Base-by-base conservation (phyloP, 2,329 filamentous ascomycete species). In the Aureobasidium sp. region DNA sequence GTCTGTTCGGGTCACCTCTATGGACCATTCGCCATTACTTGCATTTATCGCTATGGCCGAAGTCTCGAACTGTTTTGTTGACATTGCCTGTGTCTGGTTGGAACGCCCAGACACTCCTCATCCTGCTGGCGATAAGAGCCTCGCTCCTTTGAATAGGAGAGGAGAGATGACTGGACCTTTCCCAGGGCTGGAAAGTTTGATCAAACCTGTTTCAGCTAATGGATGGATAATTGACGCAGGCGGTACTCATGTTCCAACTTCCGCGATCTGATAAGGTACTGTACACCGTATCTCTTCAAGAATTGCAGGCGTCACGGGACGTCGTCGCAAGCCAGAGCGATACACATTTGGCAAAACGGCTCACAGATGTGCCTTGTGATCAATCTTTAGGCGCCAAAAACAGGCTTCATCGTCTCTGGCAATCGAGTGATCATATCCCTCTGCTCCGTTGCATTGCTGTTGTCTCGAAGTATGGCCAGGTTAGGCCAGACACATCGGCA, bases 401-500 rank as follows among this genome's bases (percentile, higher is more conserved):
- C 27, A 32, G 9, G 52, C 34, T 46, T 17, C 26, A 26, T 27
- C 44, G 41, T 26, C 26, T n/a, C 29, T 56, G 39, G 39, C 17
- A 44, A 56, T 56, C 52, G 52, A 56, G 52, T 29, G 52, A 56
- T 56, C 26, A 39, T 34, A 15, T 44, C 39, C 39, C 26, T 52
- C 15, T 42, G 27, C 51, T 37, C 12, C 12, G 3, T 15, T 36
- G 17, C 13, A 36, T 55, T 56, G 41, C 26, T 47, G 36, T 48
- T 58, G 55, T 58, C 55, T 58, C 55, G 55, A 48, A 44, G 55
- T 32, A 58, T 42, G 55, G 55, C 55, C 32, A 48, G 53, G 8
- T 34, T 20, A 48, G 42, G 42, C 55, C 41, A 58, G 55, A 56
- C 52, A 46, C 52, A 20, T 36, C 36, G 37, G 53, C 39, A 46